These are phyloP conservation scores for Microcera coccophila DNA, from an alignment of 2,329 filamentous ascomycete genomes.

Conservation along the genomic window DNA sequence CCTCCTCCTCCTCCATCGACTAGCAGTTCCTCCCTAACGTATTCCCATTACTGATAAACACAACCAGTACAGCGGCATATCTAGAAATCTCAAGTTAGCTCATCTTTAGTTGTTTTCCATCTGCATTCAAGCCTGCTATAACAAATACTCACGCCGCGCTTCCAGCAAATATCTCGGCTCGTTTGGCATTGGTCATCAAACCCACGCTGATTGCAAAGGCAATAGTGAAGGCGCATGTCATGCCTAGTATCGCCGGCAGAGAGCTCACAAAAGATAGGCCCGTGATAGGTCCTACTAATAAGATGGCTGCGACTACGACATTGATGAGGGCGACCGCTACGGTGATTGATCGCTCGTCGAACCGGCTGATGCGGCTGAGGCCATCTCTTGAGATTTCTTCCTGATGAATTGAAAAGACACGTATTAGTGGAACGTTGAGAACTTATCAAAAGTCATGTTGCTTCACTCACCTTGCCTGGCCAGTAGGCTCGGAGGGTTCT, in stretches of 20 bases:
- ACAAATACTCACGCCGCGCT: conserved; percentile 14
- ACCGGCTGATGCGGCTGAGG: background rate
- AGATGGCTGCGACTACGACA: background rate
- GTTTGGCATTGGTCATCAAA: conserved; percentile 5
- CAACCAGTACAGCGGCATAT: conserved; percentile 3
- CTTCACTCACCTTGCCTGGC: conserved; percentile 3
- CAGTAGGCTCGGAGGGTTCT: background rate
- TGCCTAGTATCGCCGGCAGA: conserved; percentile 1
- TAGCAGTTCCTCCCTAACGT: background rate
- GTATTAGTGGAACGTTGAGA: background rate
- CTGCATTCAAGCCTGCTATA: background rate
- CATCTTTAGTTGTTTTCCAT: background rate
- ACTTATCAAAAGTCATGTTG: background rate
- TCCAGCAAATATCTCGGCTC: conserved; percentile 6
- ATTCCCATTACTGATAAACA: conserved; percentile 1
- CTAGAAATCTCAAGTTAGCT: background rate
- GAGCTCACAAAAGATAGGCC: conserved; percentile 3
- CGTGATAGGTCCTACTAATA: background rate
- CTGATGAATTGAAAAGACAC: background rate
- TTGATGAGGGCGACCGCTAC: background rate
- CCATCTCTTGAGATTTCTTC: background rate
- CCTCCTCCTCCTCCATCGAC: too few species aligned
- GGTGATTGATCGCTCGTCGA: conserved; percentile 1
- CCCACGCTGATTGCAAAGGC: conserved; percentile 4
- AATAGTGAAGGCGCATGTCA: conserved; percentile 5